A percentile compares a stretch with the other conserved stretches of the same genome.
phyloP scores from a whole-genome alignment of 306 rosid species.

The Datisca glomerata region DNA sequence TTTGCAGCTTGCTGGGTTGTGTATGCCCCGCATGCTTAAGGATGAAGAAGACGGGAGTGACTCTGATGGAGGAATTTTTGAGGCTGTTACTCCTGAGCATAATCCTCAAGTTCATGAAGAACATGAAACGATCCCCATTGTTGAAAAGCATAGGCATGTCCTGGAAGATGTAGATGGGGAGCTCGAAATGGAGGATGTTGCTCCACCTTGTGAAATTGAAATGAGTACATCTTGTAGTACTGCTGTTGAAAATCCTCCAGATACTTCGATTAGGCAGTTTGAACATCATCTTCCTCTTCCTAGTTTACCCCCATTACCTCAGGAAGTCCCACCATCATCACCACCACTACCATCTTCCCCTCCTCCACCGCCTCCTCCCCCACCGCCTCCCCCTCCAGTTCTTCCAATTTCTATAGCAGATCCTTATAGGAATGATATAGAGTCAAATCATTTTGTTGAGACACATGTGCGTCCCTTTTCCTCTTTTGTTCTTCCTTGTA shows the following conservation, averaged over 20 bases:
- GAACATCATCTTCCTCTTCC: conserved; percentile 30
- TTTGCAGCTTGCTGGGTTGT: conserved; percentile 88
- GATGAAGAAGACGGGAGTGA: conserved; percentile 88
- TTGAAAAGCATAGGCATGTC: conserved; percentile 74
- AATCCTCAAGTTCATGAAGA: conserved; percentile 34
- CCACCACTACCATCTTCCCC: conserved; percentile 71
- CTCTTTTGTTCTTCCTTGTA: conserved; percentile 3
- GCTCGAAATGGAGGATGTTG: conserved; percentile 98
- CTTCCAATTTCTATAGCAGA: conserved; percentile 35
- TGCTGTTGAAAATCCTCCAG: conserved; percentile 20
- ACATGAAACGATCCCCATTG: conserved; percentile 25
- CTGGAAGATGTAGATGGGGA: conserved; percentile 97
- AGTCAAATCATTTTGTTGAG: conserved; percentile 40
- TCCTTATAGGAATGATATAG: conserved; percentile 27
- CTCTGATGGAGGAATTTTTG: conserved; percentile 87
- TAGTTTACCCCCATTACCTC: conserved; percentile 43
- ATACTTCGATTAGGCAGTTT: conserved; percentile 21
- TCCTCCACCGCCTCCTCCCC: conserved; percentile 55
- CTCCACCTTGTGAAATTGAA: conserved; percentile 66
- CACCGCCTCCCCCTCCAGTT: conserved; percentile 38
- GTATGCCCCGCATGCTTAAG: conserved; percentile 78
- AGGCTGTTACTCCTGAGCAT: conserved; percentile 94
- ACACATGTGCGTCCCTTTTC: conserved; percentile 33
- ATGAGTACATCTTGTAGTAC: conserved; percentile 31
- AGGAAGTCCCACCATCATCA: conserved; percentile 40